A percentile compares a stretch with the other conserved stretches of the same genome.
These are phyloP conservation scores for Saprolegnia diclina DNA, from an alignment of 352 stramenopile genomes.

Conservation along the genomic window DNA sequence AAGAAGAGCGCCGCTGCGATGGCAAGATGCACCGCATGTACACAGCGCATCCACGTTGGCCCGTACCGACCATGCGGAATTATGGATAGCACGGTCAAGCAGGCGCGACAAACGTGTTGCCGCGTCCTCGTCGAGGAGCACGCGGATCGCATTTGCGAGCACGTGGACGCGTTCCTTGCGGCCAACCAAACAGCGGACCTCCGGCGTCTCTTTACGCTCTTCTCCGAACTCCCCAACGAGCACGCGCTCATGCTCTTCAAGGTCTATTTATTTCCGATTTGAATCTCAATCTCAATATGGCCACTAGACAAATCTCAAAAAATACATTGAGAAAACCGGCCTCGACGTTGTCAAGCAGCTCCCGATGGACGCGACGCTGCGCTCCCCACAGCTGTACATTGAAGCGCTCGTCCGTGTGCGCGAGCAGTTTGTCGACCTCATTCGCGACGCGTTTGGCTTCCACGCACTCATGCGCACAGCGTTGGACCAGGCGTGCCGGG, in stretches of 20 bases:
- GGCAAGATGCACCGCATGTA: constrained; percentile 68
- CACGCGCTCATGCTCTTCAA: constrained; percentile 78
- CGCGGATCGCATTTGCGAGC: constrained; percentile 73
- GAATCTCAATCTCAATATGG: background rate
- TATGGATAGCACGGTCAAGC: constrained; percentile 53
- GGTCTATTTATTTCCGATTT: constrained; percentile 27
- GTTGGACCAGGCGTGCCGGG: constrained; percentile 75
- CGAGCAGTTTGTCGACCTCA: constrained; percentile 77
- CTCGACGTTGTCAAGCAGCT: constrained; percentile 76
- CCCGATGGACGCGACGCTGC: constrained; percentile 69
- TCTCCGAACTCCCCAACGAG: constrained; percentile 75
- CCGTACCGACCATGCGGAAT: background rate
- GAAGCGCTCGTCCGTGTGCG: constrained; percentile 77
- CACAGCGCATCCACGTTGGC: constrained; percentile 21
- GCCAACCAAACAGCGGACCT: constrained; percentile 77
- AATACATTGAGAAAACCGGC: constrained; percentile 74
- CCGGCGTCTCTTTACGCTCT: constrained; percentile 69
- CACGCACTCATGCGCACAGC: constrained; percentile 77
- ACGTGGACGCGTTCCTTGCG: constrained; percentile 65
- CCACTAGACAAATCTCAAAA: constrained; percentile 78
- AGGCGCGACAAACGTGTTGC: constrained; percentile 74
- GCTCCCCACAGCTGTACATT: constrained; percentile 78
- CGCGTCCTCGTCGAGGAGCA: constrained; percentile 73
- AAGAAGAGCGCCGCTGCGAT: constrained; percentile 78
- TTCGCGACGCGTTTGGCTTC: constrained; percentile 78